Evolutionary conservation across 345 rosid species (phyloP), one percentile per base, ranked within the genome.

Genomic region (Sisymbrium altissimum): DNA sequence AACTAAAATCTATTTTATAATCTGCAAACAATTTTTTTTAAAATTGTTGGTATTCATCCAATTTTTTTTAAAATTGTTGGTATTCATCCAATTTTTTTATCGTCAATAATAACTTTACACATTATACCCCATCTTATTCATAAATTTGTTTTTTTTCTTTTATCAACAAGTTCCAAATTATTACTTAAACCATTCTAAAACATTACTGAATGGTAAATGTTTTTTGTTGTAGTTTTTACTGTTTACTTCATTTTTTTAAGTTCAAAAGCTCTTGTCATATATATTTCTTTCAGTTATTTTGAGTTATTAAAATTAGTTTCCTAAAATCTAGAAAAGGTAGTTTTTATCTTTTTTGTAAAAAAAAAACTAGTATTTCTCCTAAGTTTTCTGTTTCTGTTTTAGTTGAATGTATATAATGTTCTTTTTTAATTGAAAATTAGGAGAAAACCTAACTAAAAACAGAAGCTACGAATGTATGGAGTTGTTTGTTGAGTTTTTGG

Each of bases 81-180:
- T n/a, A n/a, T n/a, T n/a, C n/a, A n/a, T n/a, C n/a, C n/a, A n/a
- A n/a, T n/a, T n/a, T n/a, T n/a, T n/a, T n/a, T n/a, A n/a, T n/a
- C n/a, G n/a, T n/a, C n/a, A n/a, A 49, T 67, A 8, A 39, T 59
- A 39, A 14, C 23, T 39, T 75, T 60, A 75, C 73, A 75, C 73
- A 62, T 17, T 45, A 29, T 14, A 19, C 35, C 54, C 21, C 3
- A 23, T 39, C 30, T 46, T n/a, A 45, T 59, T 25, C 59, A 25
- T 15, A 17, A 10, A n/a, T 43, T 23, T 18, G 21, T 35, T 15
- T 40, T 65, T 6, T 1, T 32, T 6, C 8, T 6, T 32, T 61
- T 55, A 53, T 39, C 39, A 52, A 14, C 1, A 27, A 27, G 4
- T 2, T 27, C 38, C 53, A 33, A 9, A n/a, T 9, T n/a, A 36